These are phyloP conservation scores for Nyssa sinensis DNA, from an alignment of 148 eudicot species.

Conservation along the genomic window DNA sequence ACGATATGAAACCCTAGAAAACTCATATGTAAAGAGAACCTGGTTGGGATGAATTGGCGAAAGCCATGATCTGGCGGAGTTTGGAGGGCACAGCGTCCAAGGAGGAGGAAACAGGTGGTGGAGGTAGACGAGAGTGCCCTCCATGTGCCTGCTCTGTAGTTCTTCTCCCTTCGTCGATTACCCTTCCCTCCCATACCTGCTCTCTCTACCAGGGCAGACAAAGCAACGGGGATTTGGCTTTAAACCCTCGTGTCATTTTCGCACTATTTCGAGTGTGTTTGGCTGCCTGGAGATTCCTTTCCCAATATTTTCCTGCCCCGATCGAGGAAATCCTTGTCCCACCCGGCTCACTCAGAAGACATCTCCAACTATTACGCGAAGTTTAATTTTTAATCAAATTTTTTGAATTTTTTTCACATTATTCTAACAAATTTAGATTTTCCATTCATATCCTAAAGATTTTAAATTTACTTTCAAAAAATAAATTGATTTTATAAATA, in stretches of 20 bases:
- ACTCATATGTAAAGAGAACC: conserved; percentile 19
- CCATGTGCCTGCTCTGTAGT: conserved; percentile 83
- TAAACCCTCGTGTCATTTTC: not conserved
- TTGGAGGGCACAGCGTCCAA: conserved; percentile 71
- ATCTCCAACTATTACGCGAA: no score
- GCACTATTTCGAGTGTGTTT: not conserved
- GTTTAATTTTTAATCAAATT: no score
- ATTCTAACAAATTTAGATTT: no score
- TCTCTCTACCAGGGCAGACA: not conserved
- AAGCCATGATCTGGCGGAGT: conserved; percentile 63
- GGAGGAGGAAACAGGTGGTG: conserved; percentile 67
- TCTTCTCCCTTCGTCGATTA: conserved; percentile 71
- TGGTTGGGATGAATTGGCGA: conserved; percentile 16
- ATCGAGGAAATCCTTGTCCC: no score
- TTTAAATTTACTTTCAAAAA: no score
- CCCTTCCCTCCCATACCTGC: conserved; percentile 75
- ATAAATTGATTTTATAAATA: no score
- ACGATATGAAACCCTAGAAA: no score
- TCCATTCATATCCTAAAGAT: no score
- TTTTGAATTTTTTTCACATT: no score
- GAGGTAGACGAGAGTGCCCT: conserved; percentile 58
- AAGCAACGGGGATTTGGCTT: not conserved
- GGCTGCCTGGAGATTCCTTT: not conserved
- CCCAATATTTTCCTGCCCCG: not conserved
- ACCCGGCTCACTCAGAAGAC: no score